These are phyloP conservation scores for Nakazawaea holstii DNA, from an alignment of 805 yeast genomes.

Conservation along the genomic window DNA sequence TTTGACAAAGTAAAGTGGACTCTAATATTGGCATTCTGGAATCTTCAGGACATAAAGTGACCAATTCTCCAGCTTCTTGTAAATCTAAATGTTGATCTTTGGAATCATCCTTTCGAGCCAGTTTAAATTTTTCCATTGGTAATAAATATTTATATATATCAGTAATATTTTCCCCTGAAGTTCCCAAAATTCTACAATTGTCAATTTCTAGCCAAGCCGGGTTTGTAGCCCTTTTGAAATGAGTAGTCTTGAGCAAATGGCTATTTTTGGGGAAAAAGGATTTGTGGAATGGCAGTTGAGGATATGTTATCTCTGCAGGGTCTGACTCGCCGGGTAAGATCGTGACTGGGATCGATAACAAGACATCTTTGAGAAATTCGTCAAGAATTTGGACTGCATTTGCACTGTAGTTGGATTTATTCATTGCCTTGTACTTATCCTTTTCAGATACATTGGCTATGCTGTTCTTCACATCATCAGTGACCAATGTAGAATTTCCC, in stretches of 20 bases:
- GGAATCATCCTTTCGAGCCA: slow-evolving; percentile 19
- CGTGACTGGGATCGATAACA: slow-evolving; percentile 60
- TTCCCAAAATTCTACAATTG: slow-evolving; percentile 56
- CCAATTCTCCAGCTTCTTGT: slow-evolving; percentile 45
- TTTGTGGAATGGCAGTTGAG: slow-evolving; percentile 86
- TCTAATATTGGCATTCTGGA: slow-evolving; percentile 54
- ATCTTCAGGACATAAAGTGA: slow-evolving; percentile 42
- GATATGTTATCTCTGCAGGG: slow-evolving; percentile 79
- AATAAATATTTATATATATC: slow-evolving; percentile 69
- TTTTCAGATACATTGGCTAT: slow-evolving; percentile 20
- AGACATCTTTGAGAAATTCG: slow-evolving; percentile 47
- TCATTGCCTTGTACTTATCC: slow-evolving; percentile 43
- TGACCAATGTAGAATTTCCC: slow-evolving; percentile 51
- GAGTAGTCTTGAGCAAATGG: slow-evolving; percentile 30
- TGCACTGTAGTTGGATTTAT: slow-evolving; percentile 45
- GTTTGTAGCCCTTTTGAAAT: slow-evolving; percentile 50
- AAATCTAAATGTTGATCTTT: slow-evolving; percentile 18
- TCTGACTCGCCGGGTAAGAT: slow-evolving; percentile 83
- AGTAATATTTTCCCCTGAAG: slow-evolving; percentile 79
- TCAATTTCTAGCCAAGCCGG: slow-evolving; percentile 68
- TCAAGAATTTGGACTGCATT: slow-evolving; percentile 54
- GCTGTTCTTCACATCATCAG: slow-evolving; percentile 22
- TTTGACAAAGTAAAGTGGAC: slow-evolving; percentile 75
- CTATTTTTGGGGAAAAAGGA: slow-evolving; percentile 55
- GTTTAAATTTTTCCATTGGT: slow-evolving; percentile 30